phyloP scores from a whole-genome alignment of 1,284 basidiomycete species.

The Sporisorium sorghi region DNA sequence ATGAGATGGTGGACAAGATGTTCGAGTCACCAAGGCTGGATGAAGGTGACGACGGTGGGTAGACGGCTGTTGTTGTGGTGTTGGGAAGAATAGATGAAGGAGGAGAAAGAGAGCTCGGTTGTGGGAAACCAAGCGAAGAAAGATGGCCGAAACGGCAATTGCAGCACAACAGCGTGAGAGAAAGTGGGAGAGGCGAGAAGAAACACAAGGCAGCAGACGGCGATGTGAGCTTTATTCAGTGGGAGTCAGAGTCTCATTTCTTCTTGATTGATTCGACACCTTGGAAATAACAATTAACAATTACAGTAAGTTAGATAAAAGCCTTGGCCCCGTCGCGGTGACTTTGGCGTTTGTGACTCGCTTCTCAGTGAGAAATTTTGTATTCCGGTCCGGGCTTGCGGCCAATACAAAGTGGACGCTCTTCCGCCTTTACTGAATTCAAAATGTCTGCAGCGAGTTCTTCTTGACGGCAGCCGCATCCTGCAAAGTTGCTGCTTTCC shows the following conservation, averaged over 20 bases:
- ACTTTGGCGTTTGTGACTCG: conserved; percentile 29
- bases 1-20: conserved; percentile 18
- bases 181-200: background rate
- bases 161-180: conserved; percentile 3
- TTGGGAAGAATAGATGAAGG: background rate
- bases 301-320: no score
- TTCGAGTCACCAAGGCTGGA: conserved; percentile 32
- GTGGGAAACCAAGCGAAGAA: background rate
- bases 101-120: no score
- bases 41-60: conserved; percentile 19
- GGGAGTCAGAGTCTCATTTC: conserved; percentile 1
- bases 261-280: conserved; percentile 4
- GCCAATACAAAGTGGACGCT: no score
- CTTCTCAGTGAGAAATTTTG: background rate
- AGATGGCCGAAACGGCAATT: background rate
- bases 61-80: conserved; percentile 9
- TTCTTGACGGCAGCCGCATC: no score
- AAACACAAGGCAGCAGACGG: conserved; percentile 19
- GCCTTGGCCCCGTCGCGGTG: background rate
- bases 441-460: no score
- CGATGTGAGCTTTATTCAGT: conserved; percentile 4
- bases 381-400: background rate
- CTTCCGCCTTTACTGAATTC: no score
- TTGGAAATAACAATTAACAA: conserved; percentile 18
- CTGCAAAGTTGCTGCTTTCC: background rate